These are phyloP conservation scores for Cryptococcus floricola DNA, from an alignment of 1,284 basidiomycete species.

Conservation along the genomic window DNA sequence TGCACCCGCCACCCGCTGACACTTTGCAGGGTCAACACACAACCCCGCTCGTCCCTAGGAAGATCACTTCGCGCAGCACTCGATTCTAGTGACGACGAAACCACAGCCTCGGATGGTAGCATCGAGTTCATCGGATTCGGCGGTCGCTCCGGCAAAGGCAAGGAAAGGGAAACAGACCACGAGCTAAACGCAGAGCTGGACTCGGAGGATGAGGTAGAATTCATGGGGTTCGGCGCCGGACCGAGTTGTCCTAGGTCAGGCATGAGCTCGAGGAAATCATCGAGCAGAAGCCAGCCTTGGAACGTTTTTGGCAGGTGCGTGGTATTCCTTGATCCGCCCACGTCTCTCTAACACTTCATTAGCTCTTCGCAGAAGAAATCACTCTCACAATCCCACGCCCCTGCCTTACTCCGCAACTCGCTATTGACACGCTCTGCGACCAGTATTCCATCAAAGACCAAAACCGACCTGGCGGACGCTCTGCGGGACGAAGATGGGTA, in stretches of 20 bases:
- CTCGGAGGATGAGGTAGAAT: slow-evolving; percentile 35
- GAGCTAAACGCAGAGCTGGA: slow-evolving; percentile 19
- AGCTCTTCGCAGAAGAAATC: not conserved
- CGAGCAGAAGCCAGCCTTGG: slow-evolving; percentile 5
- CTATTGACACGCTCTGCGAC: too few species aligned
- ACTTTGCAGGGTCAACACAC: not conserved
- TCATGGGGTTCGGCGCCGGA: slow-evolving; percentile 10
- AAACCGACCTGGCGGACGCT: slow-evolving; percentile 11
- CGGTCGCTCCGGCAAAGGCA: not conserved
- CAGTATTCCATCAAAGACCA: not conserved
- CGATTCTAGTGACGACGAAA: slow-evolving; percentile 19
- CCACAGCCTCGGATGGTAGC: slow-evolving; percentile 35
- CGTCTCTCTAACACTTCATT: not conserved
- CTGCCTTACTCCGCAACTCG: not conserved
- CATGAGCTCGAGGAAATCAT: slow-evolving; percentile 2
- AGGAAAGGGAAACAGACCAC: not conserved
- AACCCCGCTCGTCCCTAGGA: slow-evolving; percentile 18
- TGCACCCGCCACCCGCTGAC: slow-evolving; percentile 4
- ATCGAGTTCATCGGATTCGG: slow-evolving; percentile 17
- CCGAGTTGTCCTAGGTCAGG: not conserved
- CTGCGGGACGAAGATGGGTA: slow-evolving; percentile 26
- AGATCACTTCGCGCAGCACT: slow-evolving; percentile 22
- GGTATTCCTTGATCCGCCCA: not conserved
- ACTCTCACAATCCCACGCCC: not conserved
- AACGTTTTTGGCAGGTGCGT: not conserved